Conservation (phyloP, 2,329 filamentous ascomycete genomes). For the Neospermospora avenae region DNA sequence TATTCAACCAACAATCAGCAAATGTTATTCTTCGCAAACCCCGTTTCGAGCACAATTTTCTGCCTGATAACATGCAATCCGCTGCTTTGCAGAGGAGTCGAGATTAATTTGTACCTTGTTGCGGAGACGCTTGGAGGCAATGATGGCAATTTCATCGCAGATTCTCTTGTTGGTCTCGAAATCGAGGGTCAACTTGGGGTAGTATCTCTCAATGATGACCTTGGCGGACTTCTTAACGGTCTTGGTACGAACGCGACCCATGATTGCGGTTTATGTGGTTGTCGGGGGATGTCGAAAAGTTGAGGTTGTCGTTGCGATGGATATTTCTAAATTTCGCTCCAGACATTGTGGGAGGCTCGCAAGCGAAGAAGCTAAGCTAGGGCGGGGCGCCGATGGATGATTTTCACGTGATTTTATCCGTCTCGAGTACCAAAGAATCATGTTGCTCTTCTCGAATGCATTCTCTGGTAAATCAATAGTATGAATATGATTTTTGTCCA, state of each 20-base stretch:
- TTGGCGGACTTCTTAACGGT: constrained; percentile 65
- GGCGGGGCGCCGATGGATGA: too few relatives aligned
- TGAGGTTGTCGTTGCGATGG: constrained; percentile 13
- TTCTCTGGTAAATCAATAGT: too few relatives aligned
- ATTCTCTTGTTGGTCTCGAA: constrained; percentile 99
- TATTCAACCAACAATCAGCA: constrained; percentile 36
- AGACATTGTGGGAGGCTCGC: too few relatives aligned
- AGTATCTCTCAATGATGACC: constrained; percentile 99
- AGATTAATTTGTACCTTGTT: constrained; percentile 72
- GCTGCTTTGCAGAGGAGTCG: background rate
- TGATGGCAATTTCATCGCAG: constrained; percentile 99
- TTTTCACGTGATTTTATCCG: too few relatives aligned
- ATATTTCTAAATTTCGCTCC: background rate
- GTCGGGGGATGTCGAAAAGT: constrained; percentile 7
- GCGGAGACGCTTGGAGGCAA: constrained; percentile 96
- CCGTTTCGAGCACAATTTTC: background rate
- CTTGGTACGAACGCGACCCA: constrained; percentile 45
- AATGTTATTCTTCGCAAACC: background rate
- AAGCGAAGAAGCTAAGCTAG: too few relatives aligned
- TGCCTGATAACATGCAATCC: background rate
- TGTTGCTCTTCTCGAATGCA: too few relatives aligned
- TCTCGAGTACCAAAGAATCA: too few relatives aligned
- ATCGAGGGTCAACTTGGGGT: constrained; percentile 96
- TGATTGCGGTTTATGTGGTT: constrained; percentile 34
- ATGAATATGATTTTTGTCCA: too few relatives aligned